Percentiles rank a stretch among this genome's conserved stretches.
Evolutionary conservation across 164 flowering plant species (phyloP).

Genomic region (Chimonanthus salicifolius): DNA sequence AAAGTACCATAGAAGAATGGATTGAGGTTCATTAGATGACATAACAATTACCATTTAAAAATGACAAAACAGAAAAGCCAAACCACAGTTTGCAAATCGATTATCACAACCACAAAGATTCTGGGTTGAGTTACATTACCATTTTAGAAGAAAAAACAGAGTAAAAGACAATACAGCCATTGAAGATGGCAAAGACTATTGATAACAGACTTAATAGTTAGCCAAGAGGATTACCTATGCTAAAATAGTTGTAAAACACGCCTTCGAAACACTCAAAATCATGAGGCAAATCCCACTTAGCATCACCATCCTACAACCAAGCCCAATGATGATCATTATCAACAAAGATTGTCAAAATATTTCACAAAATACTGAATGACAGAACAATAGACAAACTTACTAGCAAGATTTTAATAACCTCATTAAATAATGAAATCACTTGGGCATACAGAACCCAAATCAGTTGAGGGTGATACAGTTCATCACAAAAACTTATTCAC

Average conservation of each 20-base stretch:
- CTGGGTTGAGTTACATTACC: too few relatives aligned
- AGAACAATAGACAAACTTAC: not conserved
- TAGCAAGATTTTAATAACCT: not conserved
- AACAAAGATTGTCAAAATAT: not conserved
- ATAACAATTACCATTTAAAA: too few relatives aligned
- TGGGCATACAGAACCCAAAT: too few relatives aligned
- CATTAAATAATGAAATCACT: not conserved
- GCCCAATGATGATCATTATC: not conserved
- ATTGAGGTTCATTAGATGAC: too few relatives aligned
- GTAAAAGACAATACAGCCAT: too few relatives aligned
- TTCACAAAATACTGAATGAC: not conserved
- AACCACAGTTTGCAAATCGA: too few relatives aligned
- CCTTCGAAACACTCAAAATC: conserved; percentile 62
- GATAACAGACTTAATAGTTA: not conserved
- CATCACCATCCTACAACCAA: conserved; percentile 44
- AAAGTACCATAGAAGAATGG: too few relatives aligned
- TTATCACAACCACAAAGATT: too few relatives aligned
- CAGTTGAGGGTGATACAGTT: too few relatives aligned
- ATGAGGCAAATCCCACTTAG: conserved; percentile 52
- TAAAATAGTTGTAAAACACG: conserved; percentile 87
- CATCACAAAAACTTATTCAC: not conserved
- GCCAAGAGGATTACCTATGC: conserved; percentile 59
- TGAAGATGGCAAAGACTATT: not conserved
- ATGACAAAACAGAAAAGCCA: too few relatives aligned
- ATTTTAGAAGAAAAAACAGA: too few relatives aligned